Percentiles rank a stretch among this genome's conserved stretches.
These are phyloP conservation scores for Naematelia encephala DNA, from an alignment of 768 basidiomycete species.

Conservation along the genomic window DNA sequence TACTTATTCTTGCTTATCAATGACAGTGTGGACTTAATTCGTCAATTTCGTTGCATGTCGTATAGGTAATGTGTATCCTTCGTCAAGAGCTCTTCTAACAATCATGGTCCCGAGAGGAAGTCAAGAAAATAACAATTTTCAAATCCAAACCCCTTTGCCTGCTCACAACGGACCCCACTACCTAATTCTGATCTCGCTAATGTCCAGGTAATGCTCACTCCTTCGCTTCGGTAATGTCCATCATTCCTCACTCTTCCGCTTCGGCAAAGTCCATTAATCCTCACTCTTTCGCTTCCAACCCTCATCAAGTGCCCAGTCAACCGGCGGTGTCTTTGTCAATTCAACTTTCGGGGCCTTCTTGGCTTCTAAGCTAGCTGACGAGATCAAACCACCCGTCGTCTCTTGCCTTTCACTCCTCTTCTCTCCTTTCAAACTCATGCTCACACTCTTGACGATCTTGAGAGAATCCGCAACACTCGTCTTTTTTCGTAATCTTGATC, in stretches of 20 bases:
- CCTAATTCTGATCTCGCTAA: too few species aligned
- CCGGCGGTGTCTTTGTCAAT: slow-evolving; percentile 14
- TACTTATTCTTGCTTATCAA: too few species aligned
- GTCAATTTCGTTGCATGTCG: not conserved
- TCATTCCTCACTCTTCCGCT: not conserved
- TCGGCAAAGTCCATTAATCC: not conserved
- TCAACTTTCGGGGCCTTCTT: slow-evolving; percentile 16
- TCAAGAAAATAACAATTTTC: too few species aligned
- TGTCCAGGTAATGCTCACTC: not conserved
- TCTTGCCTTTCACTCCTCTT: not conserved
- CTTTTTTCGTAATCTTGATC: not conserved
- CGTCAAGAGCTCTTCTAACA: not conserved
- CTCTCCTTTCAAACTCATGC: slow-evolving; percentile 1
- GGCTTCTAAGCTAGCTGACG: too few species aligned
- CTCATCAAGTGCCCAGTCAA: slow-evolving; percentile 16
- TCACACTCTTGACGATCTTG: not conserved
- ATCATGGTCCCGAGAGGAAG: not conserved
- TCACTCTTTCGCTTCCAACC: not conserved
- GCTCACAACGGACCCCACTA: not conserved
- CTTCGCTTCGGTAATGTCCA: not conserved
- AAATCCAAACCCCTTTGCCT: too few species aligned
- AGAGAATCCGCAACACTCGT: not conserved
- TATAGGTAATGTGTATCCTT: not conserved
- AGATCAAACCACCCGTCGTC: not conserved
- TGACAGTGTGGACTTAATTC: not conserved